Base-by-base conservation (phyloP, 108 stramenopile species). In the Nitzschia sp. region DNA sequence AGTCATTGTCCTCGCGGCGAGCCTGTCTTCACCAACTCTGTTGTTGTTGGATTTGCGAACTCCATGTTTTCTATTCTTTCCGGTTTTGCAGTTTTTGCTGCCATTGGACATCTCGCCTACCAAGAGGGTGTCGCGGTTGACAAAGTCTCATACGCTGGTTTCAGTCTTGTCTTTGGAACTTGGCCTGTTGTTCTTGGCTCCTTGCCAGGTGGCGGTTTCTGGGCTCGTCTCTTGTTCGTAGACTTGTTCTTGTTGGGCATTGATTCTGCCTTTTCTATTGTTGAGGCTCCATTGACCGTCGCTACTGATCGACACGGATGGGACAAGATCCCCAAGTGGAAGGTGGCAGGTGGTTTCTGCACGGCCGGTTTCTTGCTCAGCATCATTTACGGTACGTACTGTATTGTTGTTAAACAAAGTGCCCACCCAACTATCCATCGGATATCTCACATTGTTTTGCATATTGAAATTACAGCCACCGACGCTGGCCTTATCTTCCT, bases 61-160 rank as follows among this genome's bases (percentile, higher is more conserved):
- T 77, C 65, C 22, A 34, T 79, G 50, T 88, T 84, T 56, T 70
- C 67, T 29, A 80, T 88, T 58, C 69, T 88, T 51, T 25, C 79
- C 41, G 87, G 87, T 10, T 84, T 88, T 71, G 87, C 84, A 10
- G 85, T 88, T 21, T 88, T 88, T 68, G 80, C 76, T 43, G 72
- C 71, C n/a, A 55, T 85, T 9, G 88, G 85, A 10, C 75, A 86
- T 61, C 43, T 86, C 40, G 77, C 83, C 29, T 72, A 57, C 48
- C 41, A 59, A 41, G 19, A 61, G 42, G 59, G 65, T 8, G 62
- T 73, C 9, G 39, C 64, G 12, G 57, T 76, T 7, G 65, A 60
- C 21, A 57, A 77, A 6, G 22, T 75, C 21, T 20, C 54, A 19
- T 72, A 76, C 25, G 41, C 55, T 2, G 81, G 81, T 34, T 79